These are phyloP conservation scores for Geranium rotundifolium DNA, from an alignment of 345 rosid species.

Conservation along the genomic window DNA sequence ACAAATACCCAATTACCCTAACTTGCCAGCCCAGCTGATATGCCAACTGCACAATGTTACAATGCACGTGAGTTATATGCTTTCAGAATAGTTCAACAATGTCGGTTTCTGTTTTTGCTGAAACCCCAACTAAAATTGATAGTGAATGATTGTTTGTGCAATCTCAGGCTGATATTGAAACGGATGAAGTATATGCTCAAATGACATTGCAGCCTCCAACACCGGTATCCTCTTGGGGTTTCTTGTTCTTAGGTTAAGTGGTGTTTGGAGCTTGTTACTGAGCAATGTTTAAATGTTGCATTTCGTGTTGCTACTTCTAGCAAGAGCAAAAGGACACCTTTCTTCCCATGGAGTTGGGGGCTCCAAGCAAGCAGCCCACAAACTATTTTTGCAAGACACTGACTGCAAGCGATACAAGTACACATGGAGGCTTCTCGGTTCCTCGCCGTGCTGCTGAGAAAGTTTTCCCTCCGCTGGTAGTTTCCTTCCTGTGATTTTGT, in stretches of 20 bases:
- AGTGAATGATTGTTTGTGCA: slow-evolving; percentile 7
- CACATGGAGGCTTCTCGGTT: slow-evolving; percentile 99
- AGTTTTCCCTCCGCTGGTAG: slow-evolving; percentile 96
- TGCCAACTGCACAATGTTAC: slow-evolving; percentile 96
- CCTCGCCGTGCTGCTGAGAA: slow-evolving; percentile 99
- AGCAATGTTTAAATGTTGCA: background rate
- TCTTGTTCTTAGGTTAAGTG: background rate
- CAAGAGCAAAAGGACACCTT: slow-evolving; percentile 92
- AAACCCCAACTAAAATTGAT: background rate
- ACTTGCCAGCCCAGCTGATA: slow-evolving; percentile 90
- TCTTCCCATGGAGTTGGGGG: slow-evolving; percentile 82
- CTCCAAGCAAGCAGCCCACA: slow-evolving; percentile 86
- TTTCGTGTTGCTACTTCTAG: slow-evolving; percentile 26
- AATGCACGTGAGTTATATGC: slow-evolving; percentile 73
- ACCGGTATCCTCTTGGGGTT: slow-evolving; percentile 37
- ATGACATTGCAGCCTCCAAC: slow-evolving; percentile 94
- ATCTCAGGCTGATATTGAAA: slow-evolving; percentile 85
- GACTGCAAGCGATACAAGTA: slow-evolving; percentile 98
- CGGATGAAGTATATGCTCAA: slow-evolving; percentile 98
- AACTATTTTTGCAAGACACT: slow-evolving; percentile 93
- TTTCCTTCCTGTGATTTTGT: slow-evolving; percentile 5
- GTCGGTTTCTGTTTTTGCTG: background rate
- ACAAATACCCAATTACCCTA: slow-evolving; percentile 84
- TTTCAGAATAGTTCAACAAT: no score
- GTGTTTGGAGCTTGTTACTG: slow-evolving; percentile 1